Conservation (phyloP, 2,329 filamentous ascomycete species). For the Neofusicoccum cordaticola region DNA sequence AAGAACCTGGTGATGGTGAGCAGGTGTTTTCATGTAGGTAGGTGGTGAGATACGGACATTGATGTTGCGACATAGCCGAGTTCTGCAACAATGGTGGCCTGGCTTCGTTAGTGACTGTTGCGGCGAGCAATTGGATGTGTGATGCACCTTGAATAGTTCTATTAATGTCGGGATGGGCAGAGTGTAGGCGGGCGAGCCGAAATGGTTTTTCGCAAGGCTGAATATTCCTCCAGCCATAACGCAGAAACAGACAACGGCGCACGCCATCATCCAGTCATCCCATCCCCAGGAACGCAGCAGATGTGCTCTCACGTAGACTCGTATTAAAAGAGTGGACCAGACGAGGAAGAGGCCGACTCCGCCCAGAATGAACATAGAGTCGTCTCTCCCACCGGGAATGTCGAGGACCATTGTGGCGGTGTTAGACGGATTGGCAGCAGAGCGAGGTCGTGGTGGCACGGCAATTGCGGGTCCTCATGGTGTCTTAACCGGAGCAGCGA, state of each 20-base stretch:
- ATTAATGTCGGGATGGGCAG: background rate
- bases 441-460: background rate
- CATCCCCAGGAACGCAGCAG: background rate
- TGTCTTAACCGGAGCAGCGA: background rate
- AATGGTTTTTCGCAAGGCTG: background rate
- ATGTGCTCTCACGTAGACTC: background rate
- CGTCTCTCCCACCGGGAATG: slow-evolving; percentile 5
- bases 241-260: background rate
- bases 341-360: slow-evolving; percentile 11
- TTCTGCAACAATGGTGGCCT: background rate
- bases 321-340: background rate
- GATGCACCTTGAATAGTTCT: background rate
- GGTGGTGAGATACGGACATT: background rate
- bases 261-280: slow-evolving; percentile 7
- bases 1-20: background rate
- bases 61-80: background rate
- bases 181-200: background rate
- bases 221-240: slow-evolving; percentile 2
- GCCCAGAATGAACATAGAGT: slow-evolving; percentile 8
- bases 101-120: background rate
- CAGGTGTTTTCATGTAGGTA: no score
- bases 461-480: background rate
- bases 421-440: background rate
- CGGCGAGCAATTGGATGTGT: no score
- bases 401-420: background rate